A percentile compares a stretch with the other conserved stretches of the same genome.
Conservation (phyloP, 2,329 filamentous ascomycete genomes). For the Penicillium vulpinum region DNA sequence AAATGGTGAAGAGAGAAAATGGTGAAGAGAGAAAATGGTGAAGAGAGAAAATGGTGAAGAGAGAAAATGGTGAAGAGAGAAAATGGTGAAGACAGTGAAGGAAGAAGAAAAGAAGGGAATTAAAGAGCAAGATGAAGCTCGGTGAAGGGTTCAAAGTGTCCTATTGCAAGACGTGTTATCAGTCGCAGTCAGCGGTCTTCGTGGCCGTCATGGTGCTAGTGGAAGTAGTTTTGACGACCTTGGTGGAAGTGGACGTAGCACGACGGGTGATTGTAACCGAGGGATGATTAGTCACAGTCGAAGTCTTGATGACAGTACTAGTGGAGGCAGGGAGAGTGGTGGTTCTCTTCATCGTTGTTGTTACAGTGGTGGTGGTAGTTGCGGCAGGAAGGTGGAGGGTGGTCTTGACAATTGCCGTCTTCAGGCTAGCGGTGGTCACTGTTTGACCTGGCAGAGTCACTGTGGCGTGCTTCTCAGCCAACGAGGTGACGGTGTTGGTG, state of each 20-base stretch:
- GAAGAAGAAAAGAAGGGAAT: not conserved
- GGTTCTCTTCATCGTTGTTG: constrained; percentile 16
- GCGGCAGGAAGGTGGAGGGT: constrained; percentile 8
- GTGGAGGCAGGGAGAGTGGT: constrained; percentile 23
- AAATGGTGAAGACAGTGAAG: too few relatives aligned
- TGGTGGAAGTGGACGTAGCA: constrained; percentile 21
- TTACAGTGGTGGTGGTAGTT: constrained; percentile 16
- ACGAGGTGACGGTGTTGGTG: constrained; percentile 14
- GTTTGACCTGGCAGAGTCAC: too few relatives aligned
- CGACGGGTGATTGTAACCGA: constrained; percentile 21
- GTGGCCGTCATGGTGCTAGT: constrained; percentile 13
- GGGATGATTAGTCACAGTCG: constrained; percentile 16
- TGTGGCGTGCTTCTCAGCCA: constrained; percentile 13
- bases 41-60: too few relatives aligned
- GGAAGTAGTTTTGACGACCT: constrained; percentile 19
- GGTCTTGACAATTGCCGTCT: constrained; percentile 14
- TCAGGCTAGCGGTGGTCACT: too few relatives aligned
- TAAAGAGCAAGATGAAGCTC: not conserved
- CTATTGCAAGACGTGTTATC: not conserved
- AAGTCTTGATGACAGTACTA: constrained; percentile 25
- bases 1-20: too few relatives aligned
- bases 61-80: too few relatives aligned
- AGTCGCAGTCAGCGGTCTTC: constrained; percentile 12
- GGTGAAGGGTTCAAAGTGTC: not conserved
- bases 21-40: too few relatives aligned